Percentiles rank a stretch among this genome's conserved stretches.
phyloP scores from a whole-genome alignment of 2,329 filamentous ascomycete genomes.

The Diaporthe vexans region DNA sequence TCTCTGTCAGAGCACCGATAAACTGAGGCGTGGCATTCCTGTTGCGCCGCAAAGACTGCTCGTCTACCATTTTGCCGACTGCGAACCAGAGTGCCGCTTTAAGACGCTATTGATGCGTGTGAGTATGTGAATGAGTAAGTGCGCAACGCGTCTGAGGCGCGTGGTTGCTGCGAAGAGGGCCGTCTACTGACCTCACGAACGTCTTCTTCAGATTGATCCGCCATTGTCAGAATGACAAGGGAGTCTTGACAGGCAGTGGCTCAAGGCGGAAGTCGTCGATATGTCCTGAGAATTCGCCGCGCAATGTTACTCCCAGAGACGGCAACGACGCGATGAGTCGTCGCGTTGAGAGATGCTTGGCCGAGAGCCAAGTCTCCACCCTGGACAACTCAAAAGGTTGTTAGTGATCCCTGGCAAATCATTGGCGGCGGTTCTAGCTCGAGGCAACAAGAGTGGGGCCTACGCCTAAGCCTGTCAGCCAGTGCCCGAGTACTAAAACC shows the following conservation, averaged over 20 bases:
- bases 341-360: constrained; percentile 9
- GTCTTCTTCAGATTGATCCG: constrained; percentile 50
- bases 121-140: background rate
- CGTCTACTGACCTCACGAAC: constrained; percentile 47
- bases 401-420: constrained; percentile 22
- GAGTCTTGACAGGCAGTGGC: background rate
- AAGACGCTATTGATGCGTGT: constrained; percentile 70
- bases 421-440: constrained; percentile 1
- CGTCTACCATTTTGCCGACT: constrained; percentile 89
- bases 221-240: constrained; percentile 45
- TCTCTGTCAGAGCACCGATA: constrained; percentile 86
- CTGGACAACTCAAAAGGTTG: constrained; percentile 4
- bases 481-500: constrained; percentile 16
- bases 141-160: constrained; percentile 29
- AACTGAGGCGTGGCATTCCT: constrained; percentile 94
- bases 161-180: background rate
- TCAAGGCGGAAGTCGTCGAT: background rate
- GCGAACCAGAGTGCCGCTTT: constrained; percentile 89
- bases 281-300: no score
- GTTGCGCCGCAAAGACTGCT: constrained; percentile 79
- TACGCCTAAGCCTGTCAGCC: constrained; percentile 8
- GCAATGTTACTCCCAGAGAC: background rate
- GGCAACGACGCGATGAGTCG: background rate
- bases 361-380: constrained; percentile 9
- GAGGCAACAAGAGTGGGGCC: constrained; percentile 6